Evolutionary conservation across 164 flowering plant genomes (phyloP), one percentile per base, ranked within the genome.

Genomic region (Aristolochia contorta): DNA sequence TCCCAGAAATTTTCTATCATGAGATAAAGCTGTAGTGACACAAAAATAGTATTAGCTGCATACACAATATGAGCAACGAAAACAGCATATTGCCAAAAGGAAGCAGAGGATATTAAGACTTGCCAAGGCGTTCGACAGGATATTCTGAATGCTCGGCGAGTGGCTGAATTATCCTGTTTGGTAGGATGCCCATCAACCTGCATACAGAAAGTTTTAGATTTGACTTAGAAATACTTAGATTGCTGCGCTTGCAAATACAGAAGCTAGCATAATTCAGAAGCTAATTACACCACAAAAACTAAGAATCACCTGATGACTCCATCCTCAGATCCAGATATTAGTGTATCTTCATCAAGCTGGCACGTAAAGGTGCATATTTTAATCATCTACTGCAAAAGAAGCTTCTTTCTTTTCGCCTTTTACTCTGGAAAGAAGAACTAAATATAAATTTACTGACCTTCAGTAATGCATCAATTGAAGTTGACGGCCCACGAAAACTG

Each of bases 111-210:
- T 19, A 54, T 19, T 53, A 10, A 23, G 24, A 32, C 73, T 61
- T 86, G 88, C 99, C 97, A 67, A 94, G 96, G 67, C 96, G 73
- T 69, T 94, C 97, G 65, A 94, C 80, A 22, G 97, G 93, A 64
- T 76, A 83, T 41, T 91, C 99, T 54, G 99, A 90, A 75, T 94
- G 99, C 75, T 86, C 97, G 6, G 90, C 96, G 60, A 94, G 77
- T 33, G 99, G 97, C 71, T 88, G 97, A 62, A 94, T 84, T 56
- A 94, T 75, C 79, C 78, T 79, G 79, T 91, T 94, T 23, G 99
- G 99, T 60, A 91, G 78, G 71, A 94, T 87, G 64, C 91, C 87
- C 41, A 91, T 89, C 80, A 94, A 63, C 63, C 99, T 94, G 58
- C 20, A 72, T 14, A 65, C 22, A 47, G 56, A 63, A 41, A 37